These are phyloP conservation scores for Rhododendron griersonianum DNA, from an alignment of 148 eudicot genomes.

Conservation along the genomic window DNA sequence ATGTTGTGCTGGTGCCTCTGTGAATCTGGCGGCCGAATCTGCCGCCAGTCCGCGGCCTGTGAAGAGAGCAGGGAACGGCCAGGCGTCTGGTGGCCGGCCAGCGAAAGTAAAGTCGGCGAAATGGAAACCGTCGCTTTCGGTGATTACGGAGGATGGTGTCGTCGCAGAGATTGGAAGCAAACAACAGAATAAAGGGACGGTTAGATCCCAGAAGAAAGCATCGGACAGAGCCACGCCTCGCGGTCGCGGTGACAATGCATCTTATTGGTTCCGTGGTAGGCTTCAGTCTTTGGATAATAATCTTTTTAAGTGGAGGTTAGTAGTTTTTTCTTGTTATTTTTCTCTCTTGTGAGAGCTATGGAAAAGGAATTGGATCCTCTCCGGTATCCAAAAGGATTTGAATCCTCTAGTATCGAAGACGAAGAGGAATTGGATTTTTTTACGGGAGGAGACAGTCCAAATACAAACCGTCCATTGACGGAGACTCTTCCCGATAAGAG, in stretches of 20 bases:
- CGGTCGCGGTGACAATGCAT: background rate
- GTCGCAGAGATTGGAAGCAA: background rate
- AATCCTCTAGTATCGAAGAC: no score
- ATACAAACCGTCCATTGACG: no score
- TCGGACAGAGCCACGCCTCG: background rate
- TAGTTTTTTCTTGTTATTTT: background rate
- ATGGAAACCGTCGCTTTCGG: slow-evolving; percentile 6
- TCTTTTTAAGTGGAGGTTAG: background rate
- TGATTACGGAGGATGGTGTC: background rate
- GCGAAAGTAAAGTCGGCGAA: no score
- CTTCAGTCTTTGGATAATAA: no score
- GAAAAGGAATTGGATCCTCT: no score
- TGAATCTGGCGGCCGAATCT: no score
- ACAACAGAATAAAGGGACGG: background rate
- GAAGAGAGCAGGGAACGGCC: background rate
- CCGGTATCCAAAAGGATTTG: no score
- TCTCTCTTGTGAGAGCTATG: background rate
- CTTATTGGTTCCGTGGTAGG: no score
- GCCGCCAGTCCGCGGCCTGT: background rate
- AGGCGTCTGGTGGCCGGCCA: background rate
- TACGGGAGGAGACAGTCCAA: no score
- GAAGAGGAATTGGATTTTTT: no score
- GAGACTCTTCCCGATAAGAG: no score
- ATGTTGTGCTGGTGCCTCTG: background rate
- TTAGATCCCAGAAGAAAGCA: background rate